Percentiles rank a stretch among this genome's conserved stretches.
phyloP scores from a whole-genome alignment of 768 basidiomycete genomes.

The Boletus tylopilopsis region DNA sequence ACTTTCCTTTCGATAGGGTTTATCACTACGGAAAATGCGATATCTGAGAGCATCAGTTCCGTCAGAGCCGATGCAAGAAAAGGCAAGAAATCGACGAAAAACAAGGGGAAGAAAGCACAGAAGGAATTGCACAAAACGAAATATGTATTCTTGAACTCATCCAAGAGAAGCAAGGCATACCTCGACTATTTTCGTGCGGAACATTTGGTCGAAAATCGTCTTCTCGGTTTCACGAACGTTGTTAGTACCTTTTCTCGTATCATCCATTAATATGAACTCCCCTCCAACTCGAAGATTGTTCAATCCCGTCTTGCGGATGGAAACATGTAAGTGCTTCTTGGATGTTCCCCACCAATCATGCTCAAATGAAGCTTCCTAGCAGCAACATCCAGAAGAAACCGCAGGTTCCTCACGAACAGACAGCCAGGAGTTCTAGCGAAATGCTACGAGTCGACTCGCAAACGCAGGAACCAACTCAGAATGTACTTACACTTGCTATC shows the following conservation, averaged over 20 bases:
- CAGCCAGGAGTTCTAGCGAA: not conserved
- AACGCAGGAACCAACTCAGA: conserved; percentile 41
- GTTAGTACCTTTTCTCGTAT: conserved; percentile 34
- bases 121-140: conserved; percentile 53
- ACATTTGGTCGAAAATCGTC: conserved; percentile 51
- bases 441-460: conserved; percentile 28
- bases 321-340: conserved; percentile 7
- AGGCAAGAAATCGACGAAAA: conserved; percentile 39
- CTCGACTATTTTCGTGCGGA: conserved; percentile 67
- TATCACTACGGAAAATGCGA: conserved; percentile 47
- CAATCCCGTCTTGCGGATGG: conserved; percentile 10
- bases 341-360: not conserved
- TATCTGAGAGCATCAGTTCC: conserved; percentile 47
- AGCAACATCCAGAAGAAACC: not conserved
- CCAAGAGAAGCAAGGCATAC: conserved; percentile 46
- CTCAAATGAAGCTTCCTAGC: not conserved
- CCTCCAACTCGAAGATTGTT: conserved; percentile 7
- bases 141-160: conserved; percentile 54
- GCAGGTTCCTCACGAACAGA: not conserved
- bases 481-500: conserved; percentile 12
- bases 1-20: conserved; percentile 45
- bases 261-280: not conserved
- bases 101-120: conserved; percentile 39
- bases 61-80: conserved; percentile 37
- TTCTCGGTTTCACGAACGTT: conserved; percentile 58